Evolutionary conservation across 257 asterid species (phyloP).

Genomic region (Solanum pennellii): DNA sequence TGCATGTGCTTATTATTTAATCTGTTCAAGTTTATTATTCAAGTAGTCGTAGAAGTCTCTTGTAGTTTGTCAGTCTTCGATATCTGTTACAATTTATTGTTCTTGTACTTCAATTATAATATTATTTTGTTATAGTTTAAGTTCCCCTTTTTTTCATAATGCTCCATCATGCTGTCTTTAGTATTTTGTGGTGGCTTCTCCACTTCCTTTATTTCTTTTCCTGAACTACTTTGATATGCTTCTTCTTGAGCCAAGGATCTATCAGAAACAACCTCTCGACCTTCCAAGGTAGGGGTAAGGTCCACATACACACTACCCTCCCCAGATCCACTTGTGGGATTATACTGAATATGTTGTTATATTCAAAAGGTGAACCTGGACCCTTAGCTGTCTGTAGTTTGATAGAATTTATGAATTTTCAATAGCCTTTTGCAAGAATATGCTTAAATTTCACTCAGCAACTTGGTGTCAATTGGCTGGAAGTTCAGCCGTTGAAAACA

Average conservation of each 20-base stretch:
- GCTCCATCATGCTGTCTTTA: not conserved
- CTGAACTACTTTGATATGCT: not conserved
- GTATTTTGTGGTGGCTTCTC: not conserved
- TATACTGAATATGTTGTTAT: not conserved
- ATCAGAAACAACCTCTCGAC: not conserved
- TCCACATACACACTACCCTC: not conserved
- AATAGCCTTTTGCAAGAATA: not conserved
- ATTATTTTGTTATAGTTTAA: not conserved
- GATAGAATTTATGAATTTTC: not conserved
- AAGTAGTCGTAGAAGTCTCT: not conserved
- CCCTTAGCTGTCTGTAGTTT: not conserved
- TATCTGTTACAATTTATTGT: not conserved
- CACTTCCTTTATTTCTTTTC: not conserved
- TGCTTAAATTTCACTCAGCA: not conserved
- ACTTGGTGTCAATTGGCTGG: not conserved
- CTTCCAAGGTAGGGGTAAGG: not conserved
- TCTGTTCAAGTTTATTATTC: not conserved
- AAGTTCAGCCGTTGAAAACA: not conserved
- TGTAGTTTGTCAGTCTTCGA: not conserved
- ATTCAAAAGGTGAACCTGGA: not conserved
- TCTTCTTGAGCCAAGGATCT: not conserved
- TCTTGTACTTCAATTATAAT: not conserved
- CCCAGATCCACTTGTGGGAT: not conserved
- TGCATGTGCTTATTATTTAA: not conserved
- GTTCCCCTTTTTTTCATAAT: not conserved